Evolutionary conservation across 208 protist genomes (phyloP), one percentile per base, ranked within the genome.

Genomic region (Spironucleus salmonicida): DNA sequence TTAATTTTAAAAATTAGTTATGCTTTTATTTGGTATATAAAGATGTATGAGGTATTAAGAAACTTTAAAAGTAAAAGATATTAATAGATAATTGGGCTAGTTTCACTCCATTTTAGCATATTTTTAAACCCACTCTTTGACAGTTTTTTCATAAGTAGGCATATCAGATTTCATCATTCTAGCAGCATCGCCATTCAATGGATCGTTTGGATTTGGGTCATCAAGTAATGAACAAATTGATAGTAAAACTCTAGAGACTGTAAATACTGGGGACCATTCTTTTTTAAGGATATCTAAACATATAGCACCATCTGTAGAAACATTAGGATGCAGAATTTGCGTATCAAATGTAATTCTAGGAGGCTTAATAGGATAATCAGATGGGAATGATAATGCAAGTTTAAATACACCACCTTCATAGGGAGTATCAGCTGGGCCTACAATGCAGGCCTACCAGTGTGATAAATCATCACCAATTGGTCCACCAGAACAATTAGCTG

Each of bases 231-330:
- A 94, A 82, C 88, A 95, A 78, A 98, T 90, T 27, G 94, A 97
- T 30, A 98, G 87, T 76, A 98, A 84, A 71, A 98, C 94, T 82
- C 92, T 94, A 57, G 90, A 93, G 71, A 97, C 96, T n/a, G 93
- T 97, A 27, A 97, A 82, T 53, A 93, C 93, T 62, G 94, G 93
- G 58, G 82, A 88, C 91, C 91, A 94, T 82, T 95, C 88, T 74
- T 93, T 88, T 80, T 96, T 96, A 74, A 83, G 30, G 0, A 83
- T 75, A 30, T 64, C 61, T 1, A 83, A 27, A 77, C 80, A 83
- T 27, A 83, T 80, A 26, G 79, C 38, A 9, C 80, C 80, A 58
- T 71, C 57, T 41, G n/a, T 59, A n/a, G 58, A 77, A 35, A 82
- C 35, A 7, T 82, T 82, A 27, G 79, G 79, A 45, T 82, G 74